Conservation (phyloP, 2,329 filamentous ascomycete species). For the Aspergillus niger region DNA sequence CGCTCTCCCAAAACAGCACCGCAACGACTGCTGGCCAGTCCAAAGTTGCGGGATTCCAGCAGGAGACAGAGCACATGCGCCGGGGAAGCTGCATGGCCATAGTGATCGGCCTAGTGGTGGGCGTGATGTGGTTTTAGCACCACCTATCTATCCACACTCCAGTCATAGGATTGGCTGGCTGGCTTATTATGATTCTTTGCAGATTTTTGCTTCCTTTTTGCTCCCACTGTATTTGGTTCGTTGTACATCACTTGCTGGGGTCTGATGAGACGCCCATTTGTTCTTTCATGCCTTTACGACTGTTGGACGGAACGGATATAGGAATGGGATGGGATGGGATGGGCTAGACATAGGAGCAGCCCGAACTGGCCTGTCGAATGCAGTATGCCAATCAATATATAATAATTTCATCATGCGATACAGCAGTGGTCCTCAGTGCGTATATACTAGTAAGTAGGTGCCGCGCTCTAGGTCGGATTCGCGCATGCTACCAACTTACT, state of each 20-base stretch:
- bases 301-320: background rate
- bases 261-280: background rate
- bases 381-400: background rate
- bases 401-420: background rate
- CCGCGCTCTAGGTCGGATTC: too few species aligned
- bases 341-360: background rate
- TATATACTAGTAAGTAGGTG: too few species aligned
- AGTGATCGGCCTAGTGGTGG: conserved; percentile 38
- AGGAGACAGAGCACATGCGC: conserved; percentile 30
- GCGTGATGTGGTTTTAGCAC: conserved; percentile 40
- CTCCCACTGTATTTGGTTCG: background rate
- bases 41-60: conserved; percentile 27
- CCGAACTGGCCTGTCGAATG: background rate
- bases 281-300: conserved; percentile 5
- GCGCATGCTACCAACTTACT: too few species aligned
- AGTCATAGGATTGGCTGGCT: background rate
- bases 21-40: conserved; percentile 23
- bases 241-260: background rate
- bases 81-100: conserved; percentile 41
- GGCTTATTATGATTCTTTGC: conserved; percentile 13
- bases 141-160: too few species aligned
- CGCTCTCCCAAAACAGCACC: conserved; percentile 10
- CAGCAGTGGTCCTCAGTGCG: too few species aligned
- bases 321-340: background rate
- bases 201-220: conserved; percentile 2